phyloP scores from a whole-genome alignment of 2,329 filamentous ascomycete species.

The Colletotrichum sp. region DNA sequence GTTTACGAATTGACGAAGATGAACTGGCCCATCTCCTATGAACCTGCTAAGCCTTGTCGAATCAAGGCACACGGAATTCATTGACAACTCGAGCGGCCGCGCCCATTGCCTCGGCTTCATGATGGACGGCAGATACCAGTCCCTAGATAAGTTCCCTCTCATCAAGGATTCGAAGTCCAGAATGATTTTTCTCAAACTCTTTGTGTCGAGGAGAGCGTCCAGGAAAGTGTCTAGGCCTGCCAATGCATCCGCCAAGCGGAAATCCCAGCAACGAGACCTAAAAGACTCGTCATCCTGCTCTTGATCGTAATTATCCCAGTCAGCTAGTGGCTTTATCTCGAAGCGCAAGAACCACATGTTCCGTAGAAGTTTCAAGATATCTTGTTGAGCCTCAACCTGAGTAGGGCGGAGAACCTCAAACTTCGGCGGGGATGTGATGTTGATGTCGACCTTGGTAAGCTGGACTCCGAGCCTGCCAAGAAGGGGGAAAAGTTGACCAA shows the following conservation, averaged over 20 bases:
- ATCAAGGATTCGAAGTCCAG: too few relatives aligned
- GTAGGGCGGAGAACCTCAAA: fast-evolving
- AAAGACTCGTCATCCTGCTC: too few relatives aligned
- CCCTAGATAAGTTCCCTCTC: too few relatives aligned
- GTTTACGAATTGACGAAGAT: fast-evolving
- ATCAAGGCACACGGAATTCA: neutral
- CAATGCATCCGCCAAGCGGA: too few relatives aligned
- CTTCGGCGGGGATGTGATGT: fast-evolving
- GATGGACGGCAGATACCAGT: neutral
- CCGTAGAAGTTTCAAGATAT: fast-evolving
- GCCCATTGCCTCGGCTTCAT: neutral
- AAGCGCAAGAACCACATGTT: neutral
- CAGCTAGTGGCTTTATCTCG: fast-evolving
- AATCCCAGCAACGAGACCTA: too few relatives aligned
- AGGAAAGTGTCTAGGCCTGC: fast-evolving
- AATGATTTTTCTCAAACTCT: fast-evolving
- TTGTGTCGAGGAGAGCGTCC: neutral
- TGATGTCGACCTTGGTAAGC: neutral
- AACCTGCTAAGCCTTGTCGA: neutral
- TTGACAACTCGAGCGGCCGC: neutral
- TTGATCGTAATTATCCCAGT: fast-evolving
- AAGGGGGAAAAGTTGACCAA: fast-evolving
- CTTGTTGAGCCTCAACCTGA: fast-evolving
- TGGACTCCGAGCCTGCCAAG: neutral
- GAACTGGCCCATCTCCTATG: fast-evolving